Conservation (phyloP, 2,329 filamentous ascomycete genomes). For the Pestalotiopsis sp. region DNA sequence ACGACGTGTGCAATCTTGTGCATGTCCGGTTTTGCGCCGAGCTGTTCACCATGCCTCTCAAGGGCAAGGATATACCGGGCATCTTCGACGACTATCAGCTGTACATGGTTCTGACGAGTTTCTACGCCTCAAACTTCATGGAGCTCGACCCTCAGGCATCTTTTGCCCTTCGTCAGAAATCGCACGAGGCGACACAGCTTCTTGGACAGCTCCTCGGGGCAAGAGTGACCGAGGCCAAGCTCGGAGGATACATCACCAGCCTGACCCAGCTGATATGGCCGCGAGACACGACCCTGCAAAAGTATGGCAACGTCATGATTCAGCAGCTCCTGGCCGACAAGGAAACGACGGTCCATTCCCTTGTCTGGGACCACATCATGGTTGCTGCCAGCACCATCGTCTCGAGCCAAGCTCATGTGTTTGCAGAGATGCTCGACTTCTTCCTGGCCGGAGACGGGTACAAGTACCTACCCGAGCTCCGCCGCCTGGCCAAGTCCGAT, state of each 20-base stretch:
- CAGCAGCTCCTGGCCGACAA: constrained; percentile 2
- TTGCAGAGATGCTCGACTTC: constrained; percentile 13
- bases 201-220: constrained; percentile 27
- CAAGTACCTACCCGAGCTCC: constrained; percentile 8
- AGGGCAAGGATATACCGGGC: constrained; percentile 54
- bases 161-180: constrained; percentile 1
- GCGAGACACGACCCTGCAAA: constrained; percentile 5
- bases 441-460: constrained; percentile 4
- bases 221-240: not conserved
- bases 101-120: constrained; percentile 46
- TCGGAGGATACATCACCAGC: not conserved
- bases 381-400: constrained; percentile 8
- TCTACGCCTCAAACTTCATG: constrained; percentile 8
- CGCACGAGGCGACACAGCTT: not conserved
- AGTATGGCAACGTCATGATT: constrained; percentile 11
- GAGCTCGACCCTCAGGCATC: not conserved
- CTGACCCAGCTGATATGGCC: not conserved
- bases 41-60: constrained; percentile 58
- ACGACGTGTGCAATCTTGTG: constrained; percentile 41
- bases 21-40: constrained; percentile 58
- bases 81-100: constrained; percentile 57
- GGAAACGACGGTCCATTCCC: not conserved
- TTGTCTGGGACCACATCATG: constrained; percentile 8
- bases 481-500: constrained; percentile 9
- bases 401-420: not conserved